A percentile compares a stretch with the other conserved stretches of the same genome.
These are phyloP conservation scores for Garcia nutans DNA, from an alignment of 345 rosid species.

Conservation along the genomic window DNA sequence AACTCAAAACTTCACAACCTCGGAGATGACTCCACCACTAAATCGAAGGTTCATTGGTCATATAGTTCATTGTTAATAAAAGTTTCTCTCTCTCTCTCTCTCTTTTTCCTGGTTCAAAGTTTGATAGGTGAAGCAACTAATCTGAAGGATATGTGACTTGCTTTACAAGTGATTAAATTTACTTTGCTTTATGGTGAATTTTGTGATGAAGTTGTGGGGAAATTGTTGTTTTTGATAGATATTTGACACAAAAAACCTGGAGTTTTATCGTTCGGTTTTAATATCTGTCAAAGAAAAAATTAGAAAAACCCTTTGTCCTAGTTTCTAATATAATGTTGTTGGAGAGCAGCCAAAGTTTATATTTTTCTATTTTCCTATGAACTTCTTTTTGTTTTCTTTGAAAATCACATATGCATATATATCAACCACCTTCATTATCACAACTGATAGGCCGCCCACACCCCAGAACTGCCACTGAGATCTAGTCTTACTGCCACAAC, in stretches of 20 bases:
- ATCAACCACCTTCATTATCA: not conserved
- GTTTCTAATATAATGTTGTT: not conserved
- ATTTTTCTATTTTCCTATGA: not conserved
- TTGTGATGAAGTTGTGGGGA: not conserved
- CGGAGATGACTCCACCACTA: too few relatives aligned
- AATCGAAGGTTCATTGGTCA: too few relatives aligned
- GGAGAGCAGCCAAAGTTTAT: not conserved
- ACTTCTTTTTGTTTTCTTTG: not conserved
- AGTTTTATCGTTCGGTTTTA: not conserved
- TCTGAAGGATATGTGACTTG: not conserved
- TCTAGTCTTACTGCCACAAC: not conserved
- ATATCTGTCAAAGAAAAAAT: not conserved
- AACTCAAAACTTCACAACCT: too few relatives aligned
- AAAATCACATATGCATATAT: not conserved
- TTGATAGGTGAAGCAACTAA: not conserved
- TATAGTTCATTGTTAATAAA: too few relatives aligned
- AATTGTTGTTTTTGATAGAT: not conserved
- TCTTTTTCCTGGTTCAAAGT: not conserved
- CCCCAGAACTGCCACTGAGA: not conserved
- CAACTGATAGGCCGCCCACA: not conserved
- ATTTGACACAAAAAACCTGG: not conserved
- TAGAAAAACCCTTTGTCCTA: not conserved
- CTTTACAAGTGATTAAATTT: too few relatives aligned
- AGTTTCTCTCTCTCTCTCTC: too few relatives aligned
- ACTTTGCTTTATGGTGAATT: too few relatives aligned